These are phyloP conservation scores for Pythium grandisporangium DNA, from an alignment of 352 stramenopile genomes.

Conservation along the genomic window DNA sequence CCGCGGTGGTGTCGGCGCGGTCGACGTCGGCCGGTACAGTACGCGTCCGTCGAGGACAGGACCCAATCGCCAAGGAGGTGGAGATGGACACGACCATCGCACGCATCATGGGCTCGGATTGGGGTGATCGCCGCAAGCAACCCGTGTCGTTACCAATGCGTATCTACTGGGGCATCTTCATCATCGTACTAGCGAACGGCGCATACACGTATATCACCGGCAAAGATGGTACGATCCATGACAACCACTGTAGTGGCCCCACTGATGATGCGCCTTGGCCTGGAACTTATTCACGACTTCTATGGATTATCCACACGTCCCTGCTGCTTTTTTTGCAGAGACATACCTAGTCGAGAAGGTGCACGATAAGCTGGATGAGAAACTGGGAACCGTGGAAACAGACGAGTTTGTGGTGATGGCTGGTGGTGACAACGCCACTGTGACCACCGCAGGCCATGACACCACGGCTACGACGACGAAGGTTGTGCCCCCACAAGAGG, in stretches of 20 bases:
- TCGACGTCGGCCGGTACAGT: constrained; percentile 8
- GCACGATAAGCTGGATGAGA: constrained; percentile 16
- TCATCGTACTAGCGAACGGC: constrained; percentile 22
- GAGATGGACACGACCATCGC: constrained; percentile 18
- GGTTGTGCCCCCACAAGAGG: neutral
- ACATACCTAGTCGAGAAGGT: constrained; percentile 14
- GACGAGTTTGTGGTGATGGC: constrained; percentile 20
- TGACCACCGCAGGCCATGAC: neutral
- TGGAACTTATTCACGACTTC: too few species aligned
- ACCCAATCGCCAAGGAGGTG: constrained; percentile 9
- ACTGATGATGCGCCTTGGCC: too few species aligned
- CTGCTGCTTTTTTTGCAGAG: neutral
- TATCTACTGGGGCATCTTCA: constrained; percentile 32
- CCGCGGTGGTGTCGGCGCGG: too few species aligned
- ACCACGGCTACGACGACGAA: neutral
- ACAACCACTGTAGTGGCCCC: neutral
- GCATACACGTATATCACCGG: constrained; percentile 17
- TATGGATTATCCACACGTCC: neutral
- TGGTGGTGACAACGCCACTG: neutral
- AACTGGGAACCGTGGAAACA: constrained; percentile 13
- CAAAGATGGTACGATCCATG: constrained; percentile 11
- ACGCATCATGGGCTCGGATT: constrained; percentile 27
- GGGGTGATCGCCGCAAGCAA: constrained; percentile 27
- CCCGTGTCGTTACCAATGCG: constrained; percentile 22
- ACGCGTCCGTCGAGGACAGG: constrained; percentile 10